Evolutionary conservation across 2,329 filamentous ascomycete genomes (phyloP).

Genomic region (Stachybotrys chartarum): DNA sequence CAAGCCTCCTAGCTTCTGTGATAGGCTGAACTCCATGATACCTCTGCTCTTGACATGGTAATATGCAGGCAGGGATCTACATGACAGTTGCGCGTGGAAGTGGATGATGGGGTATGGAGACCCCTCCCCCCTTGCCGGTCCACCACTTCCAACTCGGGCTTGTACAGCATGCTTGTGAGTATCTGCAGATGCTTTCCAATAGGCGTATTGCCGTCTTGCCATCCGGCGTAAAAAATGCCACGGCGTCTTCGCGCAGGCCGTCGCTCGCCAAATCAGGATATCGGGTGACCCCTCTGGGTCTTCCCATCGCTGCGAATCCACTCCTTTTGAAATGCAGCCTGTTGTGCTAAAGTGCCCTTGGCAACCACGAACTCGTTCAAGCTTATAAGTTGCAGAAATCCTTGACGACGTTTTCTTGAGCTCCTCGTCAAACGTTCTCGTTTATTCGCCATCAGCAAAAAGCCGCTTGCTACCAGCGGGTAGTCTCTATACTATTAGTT

Average conservation of each 20-base stretch:
- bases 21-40: not conserved
- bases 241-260: not conserved
- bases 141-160: not conserved
- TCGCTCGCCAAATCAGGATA: not conserved
- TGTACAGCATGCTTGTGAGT: not conserved
- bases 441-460: not conserved
- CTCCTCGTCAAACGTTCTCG: not conserved
- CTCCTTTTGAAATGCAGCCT: not conserved
- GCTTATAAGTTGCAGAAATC: not conserved
- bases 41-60: not conserved
- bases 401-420: not conserved
- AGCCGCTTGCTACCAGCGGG: conserved; percentile 15
- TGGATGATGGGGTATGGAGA: not conserved
- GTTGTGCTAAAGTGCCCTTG: not conserved
- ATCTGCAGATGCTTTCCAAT: not conserved
- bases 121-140: not conserved
- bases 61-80: not conserved
- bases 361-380: not conserved
- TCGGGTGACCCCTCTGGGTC: not conserved
- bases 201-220: not conserved
- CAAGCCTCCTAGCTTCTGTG: not conserved
- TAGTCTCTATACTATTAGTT: conserved; percentile 1
- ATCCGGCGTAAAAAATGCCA: not conserved
- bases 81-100: not conserved
- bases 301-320: not conserved